These are phyloP conservation scores for Brettanomyces sp. DNA, from an alignment of 805 yeast species.

Conservation along the genomic window DNA sequence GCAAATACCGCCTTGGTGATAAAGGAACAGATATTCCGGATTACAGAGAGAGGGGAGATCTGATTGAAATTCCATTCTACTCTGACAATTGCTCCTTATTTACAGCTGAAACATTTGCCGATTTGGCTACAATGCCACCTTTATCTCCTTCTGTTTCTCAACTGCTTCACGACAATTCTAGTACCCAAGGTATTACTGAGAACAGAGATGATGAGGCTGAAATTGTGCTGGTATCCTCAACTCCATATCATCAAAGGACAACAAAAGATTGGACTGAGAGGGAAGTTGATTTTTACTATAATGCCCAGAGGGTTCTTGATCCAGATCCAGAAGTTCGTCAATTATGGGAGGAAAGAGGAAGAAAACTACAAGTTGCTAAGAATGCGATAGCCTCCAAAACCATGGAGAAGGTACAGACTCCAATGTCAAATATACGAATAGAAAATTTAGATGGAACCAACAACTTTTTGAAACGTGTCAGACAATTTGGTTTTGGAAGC, in stretches of 20 bases:
- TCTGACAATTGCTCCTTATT: conserved; percentile 4
- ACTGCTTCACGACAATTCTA: neutral
- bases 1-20: conserved; percentile 10
- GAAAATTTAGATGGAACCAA: neutral
- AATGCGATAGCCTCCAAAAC: neutral
- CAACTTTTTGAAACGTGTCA: neutral
- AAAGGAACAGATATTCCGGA: conserved; percentile 16
- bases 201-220: neutral
- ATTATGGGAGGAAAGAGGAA: conserved; percentile 42
- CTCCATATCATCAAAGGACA: neutral
- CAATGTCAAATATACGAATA: neutral
- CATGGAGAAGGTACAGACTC: too few species aligned
- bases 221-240: neutral
- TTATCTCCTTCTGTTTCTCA: conserved; percentile 1
- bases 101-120: neutral
- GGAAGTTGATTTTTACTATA: conserved; percentile 48
- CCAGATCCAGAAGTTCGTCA: conserved; percentile 38
- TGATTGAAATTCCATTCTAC: conserved; percentile 12
- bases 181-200: neutral
- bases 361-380: conserved; percentile 14
- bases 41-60: conserved; percentile 13
- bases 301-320: conserved; percentile 28
- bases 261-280: conserved; percentile 44
- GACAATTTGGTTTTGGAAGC: neutral
- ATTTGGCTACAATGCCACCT: conserved; percentile 1